These are phyloP conservation scores for Cystobasidium slooffiae DNA, from an alignment of 1,284 basidiomycete species.

Conservation along the genomic window DNA sequence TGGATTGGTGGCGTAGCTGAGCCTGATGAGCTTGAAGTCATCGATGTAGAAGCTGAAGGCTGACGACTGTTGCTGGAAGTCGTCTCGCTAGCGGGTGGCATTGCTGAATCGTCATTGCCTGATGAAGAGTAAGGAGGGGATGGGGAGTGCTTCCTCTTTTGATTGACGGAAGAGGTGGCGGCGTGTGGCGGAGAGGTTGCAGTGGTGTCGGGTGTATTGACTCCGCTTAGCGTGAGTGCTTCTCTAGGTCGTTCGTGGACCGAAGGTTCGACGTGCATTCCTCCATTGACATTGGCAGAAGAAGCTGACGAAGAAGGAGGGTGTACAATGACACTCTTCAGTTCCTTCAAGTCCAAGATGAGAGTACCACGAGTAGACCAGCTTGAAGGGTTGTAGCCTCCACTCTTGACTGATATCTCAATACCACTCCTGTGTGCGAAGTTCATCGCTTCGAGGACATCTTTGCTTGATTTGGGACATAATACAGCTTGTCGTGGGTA, in stretches of 20 bases:
- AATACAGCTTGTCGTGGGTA: constrained; percentile 15
- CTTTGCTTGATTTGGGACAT: constrained; percentile 13
- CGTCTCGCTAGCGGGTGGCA: constrained; percentile 5
- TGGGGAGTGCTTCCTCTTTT: constrained; percentile 12
- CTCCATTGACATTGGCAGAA: not conserved
- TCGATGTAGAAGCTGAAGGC: not conserved
- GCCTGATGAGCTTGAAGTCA: constrained; percentile 12
- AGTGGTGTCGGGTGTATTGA: not conserved
- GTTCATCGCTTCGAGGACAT: constrained; percentile 21
- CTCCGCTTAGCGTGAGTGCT: not conserved
- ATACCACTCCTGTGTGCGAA: constrained; percentile 26
- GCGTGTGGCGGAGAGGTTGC: not conserved
- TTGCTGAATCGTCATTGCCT: not conserved
- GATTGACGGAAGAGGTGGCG: not conserved
- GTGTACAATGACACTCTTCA: constrained; percentile 28
- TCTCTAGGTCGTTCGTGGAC: constrained; percentile 4
- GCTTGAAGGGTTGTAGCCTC: constrained; percentile 40
- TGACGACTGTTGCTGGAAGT: not conserved
- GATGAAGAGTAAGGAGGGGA: not conserved
- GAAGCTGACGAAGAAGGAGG: not conserved
- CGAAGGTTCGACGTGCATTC: not conserved
- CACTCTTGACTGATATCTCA: constrained; percentile 38
- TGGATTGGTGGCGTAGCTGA: constrained; percentile 30
- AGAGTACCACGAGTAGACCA: constrained; percentile 30
- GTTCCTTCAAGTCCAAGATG: constrained; percentile 32